Conservation (phyloP, 2,329 filamentous ascomycete genomes). For the Aspergillus sojae region DNA sequence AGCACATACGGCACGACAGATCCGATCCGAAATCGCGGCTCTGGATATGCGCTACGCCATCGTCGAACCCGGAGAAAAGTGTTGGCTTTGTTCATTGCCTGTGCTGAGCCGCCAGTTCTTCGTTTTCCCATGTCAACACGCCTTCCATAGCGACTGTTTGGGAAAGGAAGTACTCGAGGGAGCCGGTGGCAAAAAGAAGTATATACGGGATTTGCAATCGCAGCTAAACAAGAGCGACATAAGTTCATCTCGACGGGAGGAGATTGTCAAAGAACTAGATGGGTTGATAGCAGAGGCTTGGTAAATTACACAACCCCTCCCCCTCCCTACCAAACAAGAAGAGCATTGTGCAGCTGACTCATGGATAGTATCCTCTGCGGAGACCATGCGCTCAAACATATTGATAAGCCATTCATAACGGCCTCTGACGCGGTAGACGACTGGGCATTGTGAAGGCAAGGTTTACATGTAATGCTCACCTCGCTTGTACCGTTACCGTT, state of each 20-base stretch:
- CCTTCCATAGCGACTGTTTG: constrained; percentile 94
- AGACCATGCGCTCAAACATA: constrained; percentile 89
- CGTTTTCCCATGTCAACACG: constrained; percentile 97
- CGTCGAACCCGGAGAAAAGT: constrained; percentile 93
- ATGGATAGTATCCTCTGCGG: constrained; percentile 79
- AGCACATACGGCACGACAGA: constrained; percentile 83
- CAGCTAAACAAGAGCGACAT: constrained; percentile 78
- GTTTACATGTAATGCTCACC: background rate
- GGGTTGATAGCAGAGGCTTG: constrained; percentile 87
- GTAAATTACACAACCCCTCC: constrained; percentile 49
- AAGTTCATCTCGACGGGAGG: constrained; percentile 72
- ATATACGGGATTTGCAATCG: constrained; percentile 82
- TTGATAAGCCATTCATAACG: constrained; percentile 89
- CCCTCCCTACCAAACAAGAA: constrained; percentile 14
- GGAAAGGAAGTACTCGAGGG: constrained; percentile 83
- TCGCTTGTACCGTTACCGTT: background rate
- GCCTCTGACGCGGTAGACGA: constrained; percentile 73
- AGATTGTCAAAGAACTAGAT: constrained; percentile 85
- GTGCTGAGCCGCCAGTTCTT: constrained; percentile 92
- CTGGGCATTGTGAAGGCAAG: constrained; percentile 66
- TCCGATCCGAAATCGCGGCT: constrained; percentile 83
- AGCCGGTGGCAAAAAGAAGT: constrained; percentile 73
- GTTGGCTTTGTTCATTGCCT: constrained; percentile 83
- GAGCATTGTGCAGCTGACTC: constrained; percentile 20
- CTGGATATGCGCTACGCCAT: constrained; percentile 91